These are phyloP conservation scores for Cordyceps cicadae DNA, from an alignment of 2,329 filamentous ascomycete species.

Conservation along the genomic window DNA sequence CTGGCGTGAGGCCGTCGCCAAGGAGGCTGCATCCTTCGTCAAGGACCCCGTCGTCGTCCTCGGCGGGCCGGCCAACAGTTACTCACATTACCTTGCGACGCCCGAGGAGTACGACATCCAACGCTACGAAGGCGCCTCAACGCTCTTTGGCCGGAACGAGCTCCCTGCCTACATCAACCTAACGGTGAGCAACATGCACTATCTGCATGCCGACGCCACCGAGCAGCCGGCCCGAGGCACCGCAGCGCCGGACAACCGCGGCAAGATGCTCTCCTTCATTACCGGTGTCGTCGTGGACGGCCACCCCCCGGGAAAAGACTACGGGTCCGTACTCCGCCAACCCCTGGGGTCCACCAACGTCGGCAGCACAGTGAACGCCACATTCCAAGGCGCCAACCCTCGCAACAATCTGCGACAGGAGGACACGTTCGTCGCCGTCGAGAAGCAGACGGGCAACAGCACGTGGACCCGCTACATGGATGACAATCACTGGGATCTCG, in stretches of 20 bases:
- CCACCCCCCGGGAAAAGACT: slow-evolving; percentile 55
- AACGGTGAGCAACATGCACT: slow-evolving; percentile 53
- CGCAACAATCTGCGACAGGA: slow-evolving; percentile 78
- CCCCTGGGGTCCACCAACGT: slow-evolving; percentile 45
- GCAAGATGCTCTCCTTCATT: slow-evolving; percentile 72
- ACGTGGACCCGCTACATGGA: slow-evolving; percentile 60
- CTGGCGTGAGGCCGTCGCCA: slow-evolving; percentile 65
- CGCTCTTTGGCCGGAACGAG: slow-evolving; percentile 75
- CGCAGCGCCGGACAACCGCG: slow-evolving; percentile 68
- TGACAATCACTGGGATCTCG: slow-evolving; percentile 75
- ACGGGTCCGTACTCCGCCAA: slow-evolving; percentile 58
- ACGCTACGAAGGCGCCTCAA: slow-evolving; percentile 91
- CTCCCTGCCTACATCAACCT: slow-evolving; percentile 83
- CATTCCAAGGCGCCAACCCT: slow-evolving; percentile 81
- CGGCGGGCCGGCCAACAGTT: slow-evolving; percentile 83
- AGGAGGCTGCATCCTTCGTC: slow-evolving; percentile 40
- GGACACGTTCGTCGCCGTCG: slow-evolving; percentile 68
- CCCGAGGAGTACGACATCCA: slow-evolving; percentile 76
- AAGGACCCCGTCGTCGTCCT: slow-evolving; percentile 67
- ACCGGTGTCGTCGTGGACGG: slow-evolving; percentile 68
- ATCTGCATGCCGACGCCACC: slow-evolving; percentile 30
- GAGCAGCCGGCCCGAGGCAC: slow-evolving; percentile 43
- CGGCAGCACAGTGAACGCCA: slow-evolving; percentile 55
- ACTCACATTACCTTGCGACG: slow-evolving; percentile 74
- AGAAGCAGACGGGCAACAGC: slow-evolving; percentile 41